Conservation (phyloP, 495 filamentous ascomycete species). For the Xylaria bambusicola region DNA sequence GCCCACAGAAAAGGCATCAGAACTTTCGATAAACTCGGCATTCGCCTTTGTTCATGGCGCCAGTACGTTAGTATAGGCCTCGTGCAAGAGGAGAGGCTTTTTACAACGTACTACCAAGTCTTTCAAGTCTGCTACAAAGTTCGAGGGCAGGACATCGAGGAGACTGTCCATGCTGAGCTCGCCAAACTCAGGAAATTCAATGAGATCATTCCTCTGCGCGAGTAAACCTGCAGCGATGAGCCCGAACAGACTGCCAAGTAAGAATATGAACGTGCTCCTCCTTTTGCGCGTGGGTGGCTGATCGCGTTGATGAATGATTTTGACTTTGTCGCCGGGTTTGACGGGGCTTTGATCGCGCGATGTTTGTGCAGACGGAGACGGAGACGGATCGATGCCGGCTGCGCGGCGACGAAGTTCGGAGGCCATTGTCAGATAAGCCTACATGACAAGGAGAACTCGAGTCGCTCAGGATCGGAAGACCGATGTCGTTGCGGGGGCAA, state of each 20-base stretch:
- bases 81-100: slow-evolving; percentile 41
- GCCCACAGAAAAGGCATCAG: slow-evolving; percentile 91
- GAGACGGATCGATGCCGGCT: slow-evolving; percentile 32
- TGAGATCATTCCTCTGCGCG: slow-evolving; percentile 78
- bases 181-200: slow-evolving; percentile 75
- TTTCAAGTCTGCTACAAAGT: slow-evolving; percentile 77
- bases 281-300: slow-evolving; percentile 61
- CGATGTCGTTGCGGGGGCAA: background rate
- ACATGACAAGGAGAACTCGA: slow-evolving; percentile 15
- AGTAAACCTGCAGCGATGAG: slow-evolving; percentile 81
- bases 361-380: slow-evolving; percentile 19
- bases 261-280: slow-evolving; percentile 76
- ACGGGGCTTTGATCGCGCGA: slow-evolving; percentile 47
- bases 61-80: slow-evolving; percentile 21
- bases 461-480: background rate
- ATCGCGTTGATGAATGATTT: slow-evolving; percentile 46
- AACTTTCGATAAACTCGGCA: slow-evolving; percentile 75
- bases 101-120: slow-evolving; percentile 62
- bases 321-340: slow-evolving; percentile 44
- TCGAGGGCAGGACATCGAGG: slow-evolving; percentile 79
- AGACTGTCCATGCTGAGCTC: slow-evolving; percentile 82
- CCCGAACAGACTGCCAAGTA: slow-evolving; percentile 80
- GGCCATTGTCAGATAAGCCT: slow-evolving; percentile 37
- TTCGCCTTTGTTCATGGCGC: slow-evolving; percentile 67
- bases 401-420: slow-evolving; percentile 54